A percentile compares a stretch with the other conserved stretches of the same genome.
phyloP scores from a whole-genome alignment of 306 rosid genomes.

The Castanea crenata region DNA sequence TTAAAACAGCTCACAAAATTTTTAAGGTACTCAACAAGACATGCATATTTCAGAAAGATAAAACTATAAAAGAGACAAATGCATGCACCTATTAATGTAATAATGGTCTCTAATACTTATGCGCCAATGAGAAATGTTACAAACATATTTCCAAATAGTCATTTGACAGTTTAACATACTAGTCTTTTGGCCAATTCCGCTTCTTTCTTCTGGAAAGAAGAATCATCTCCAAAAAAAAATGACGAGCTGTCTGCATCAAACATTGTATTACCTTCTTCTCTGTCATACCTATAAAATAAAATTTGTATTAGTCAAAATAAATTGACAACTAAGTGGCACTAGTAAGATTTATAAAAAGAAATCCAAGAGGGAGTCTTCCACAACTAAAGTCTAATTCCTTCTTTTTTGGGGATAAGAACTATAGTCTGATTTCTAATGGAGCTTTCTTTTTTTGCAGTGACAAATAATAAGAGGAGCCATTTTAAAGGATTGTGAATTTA shows the following conservation, averaged over 20 bases:
- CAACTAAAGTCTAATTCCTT: neutral
- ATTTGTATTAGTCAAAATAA: slow-evolving; percentile 22
- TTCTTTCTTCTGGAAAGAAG: slow-evolving; percentile 94
- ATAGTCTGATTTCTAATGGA: neutral
- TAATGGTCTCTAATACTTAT: neutral
- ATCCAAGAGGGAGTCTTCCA: neutral
- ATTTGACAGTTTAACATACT: slow-evolving; percentile 44
- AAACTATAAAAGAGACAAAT: neutral
- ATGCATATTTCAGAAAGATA: neutral
- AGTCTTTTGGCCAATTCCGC: slow-evolving; percentile 94
- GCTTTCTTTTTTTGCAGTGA: neutral
- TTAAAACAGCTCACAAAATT: neutral
- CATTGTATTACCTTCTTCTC: slow-evolving; percentile 91
- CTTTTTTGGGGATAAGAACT: neutral
- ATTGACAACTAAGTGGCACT: neutral
- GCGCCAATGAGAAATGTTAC: slow-evolving; percentile 7
- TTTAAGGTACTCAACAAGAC: neutral
- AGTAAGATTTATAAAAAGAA: slow-evolving; percentile 2
- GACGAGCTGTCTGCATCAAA: slow-evolving; percentile 79
- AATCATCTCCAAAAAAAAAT: slow-evolving; percentile 77
- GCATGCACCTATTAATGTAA: neutral
- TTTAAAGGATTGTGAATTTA: neutral
- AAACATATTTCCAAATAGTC: slow-evolving; percentile 2
- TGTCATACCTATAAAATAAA: slow-evolving; percentile 72
- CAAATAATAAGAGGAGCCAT: neutral